phyloP scores from a whole-genome alignment of 2,329 filamentous ascomycete species.

The Fusarium stilboides region DNA sequence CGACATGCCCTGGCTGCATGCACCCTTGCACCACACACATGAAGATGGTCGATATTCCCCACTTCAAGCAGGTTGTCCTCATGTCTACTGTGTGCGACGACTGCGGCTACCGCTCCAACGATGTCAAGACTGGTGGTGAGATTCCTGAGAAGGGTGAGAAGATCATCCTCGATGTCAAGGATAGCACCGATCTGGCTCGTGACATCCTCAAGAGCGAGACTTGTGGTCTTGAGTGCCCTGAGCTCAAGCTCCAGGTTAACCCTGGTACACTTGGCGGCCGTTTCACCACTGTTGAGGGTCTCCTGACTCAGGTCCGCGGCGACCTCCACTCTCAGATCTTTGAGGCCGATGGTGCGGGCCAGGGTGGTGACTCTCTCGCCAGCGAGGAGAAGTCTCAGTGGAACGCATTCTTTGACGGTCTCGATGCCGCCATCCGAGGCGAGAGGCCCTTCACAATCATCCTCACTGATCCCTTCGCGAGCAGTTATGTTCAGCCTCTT shows the following conservation, averaged over 20 bases:
- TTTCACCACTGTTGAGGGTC: conserved; percentile 96
- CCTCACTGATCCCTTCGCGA: conserved; percentile 89
- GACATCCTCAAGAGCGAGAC: conserved; percentile 98
- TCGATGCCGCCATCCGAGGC: conserved; percentile 85
- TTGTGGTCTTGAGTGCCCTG: conserved; percentile 87
- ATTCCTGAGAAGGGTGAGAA: conserved; percentile 88
- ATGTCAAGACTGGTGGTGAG: conserved; percentile 96
- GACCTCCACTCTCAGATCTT: conserved; percentile 93
- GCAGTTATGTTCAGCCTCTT: conserved; percentile 94
- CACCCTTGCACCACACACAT: conserved; percentile 92
- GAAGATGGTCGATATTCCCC: conserved; percentile 98
- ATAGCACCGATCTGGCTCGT: conserved; percentile 81
- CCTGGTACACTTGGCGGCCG: conserved; percentile 94
- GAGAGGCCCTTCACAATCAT: conserved; percentile 86
- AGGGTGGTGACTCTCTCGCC: conserved; percentile 84
- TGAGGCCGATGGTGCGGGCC: conserved; percentile 72
- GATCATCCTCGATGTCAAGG: conserved; percentile 82
- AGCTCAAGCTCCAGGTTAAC: conserved; percentile 89
- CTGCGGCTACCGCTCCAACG: conserved; percentile 95
- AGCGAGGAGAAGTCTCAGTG: conserved; percentile 78
- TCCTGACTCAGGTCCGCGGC: conserved; percentile 91
- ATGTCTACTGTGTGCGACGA: conserved; percentile 94
- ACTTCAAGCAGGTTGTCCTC: conserved; percentile 97
- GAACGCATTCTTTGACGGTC: conserved; percentile 83
- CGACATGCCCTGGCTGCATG: conserved; percentile 91